Evolutionary conservation across 164 flowering plant genomes (phyloP), one percentile per base, ranked within the genome.

Genomic region (Echeveria elegans): DNA sequence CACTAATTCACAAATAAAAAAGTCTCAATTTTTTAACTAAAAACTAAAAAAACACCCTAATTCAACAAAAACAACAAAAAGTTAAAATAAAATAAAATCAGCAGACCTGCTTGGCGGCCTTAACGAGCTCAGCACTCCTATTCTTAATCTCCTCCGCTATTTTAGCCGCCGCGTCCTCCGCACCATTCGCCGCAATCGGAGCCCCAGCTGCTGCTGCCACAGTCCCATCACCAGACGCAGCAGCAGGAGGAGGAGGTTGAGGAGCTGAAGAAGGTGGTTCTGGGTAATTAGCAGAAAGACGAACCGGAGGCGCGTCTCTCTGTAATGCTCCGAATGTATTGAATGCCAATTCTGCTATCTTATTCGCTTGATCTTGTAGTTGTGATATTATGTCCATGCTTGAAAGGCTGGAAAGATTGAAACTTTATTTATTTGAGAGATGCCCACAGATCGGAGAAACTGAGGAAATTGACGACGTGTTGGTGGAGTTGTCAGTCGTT

Each of bases 31-130:
- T 34, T 3, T 3, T 34, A 7, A 15, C 18, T 12, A 43, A 67
- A 23, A 16, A 21, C 31, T 31, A 8, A 53, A 53, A 53, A n/a
- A n/a, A n/a, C n/a, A 53, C 59, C 59, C 59, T 53, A 21, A 53
- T 52, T 21, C 58, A 53, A 24, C 9, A 53, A 53, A 53, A 53
- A 24, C 12, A 11, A 8, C 12, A 2, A 52, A 52, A 52, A 15
- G n/a, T n/a, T n/a, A n/a, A 18, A 48, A 48, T 18, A 23, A 50
- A 0, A 21, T n/a, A 53, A 50, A 50, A 50, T 4, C 4, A 50
- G 56, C 23, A 7, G 41, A 86, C 96, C 96, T 93, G 96, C 72
- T 93, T 93, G 41, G 98, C 98, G 65, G 97, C 96, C 71, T 86
- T 86, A 14, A 90, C 92, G 2, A 90, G 75, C 61, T 85, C 86